A percentile compares a stretch with the other conserved stretches of the same genome.
Evolutionary conservation across 441 rosid genomes (phyloP).

Genomic region (Adansonia madagascariensis): DNA sequence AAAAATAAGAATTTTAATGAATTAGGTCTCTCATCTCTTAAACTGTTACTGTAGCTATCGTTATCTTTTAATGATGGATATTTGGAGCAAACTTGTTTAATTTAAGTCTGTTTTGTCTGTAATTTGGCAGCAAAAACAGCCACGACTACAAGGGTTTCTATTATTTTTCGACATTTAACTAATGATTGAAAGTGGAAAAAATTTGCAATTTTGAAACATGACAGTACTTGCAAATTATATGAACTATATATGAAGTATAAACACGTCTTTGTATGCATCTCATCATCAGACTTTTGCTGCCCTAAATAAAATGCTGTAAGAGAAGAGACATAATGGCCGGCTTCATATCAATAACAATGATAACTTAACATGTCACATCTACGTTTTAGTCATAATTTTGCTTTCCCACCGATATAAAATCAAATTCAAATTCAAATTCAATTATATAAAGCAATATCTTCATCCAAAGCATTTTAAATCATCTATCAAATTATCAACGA

Average conservation of each 20-base stretch:
- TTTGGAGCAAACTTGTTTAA: not conserved
- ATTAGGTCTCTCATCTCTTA: not conserved
- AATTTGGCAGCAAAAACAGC: slow-evolving; percentile 16
- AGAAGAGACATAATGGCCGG: not conserved
- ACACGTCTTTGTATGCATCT: not conserved
- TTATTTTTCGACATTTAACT: not conserved
- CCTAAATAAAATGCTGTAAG: not conserved
- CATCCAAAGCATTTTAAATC: not conserved
- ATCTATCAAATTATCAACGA: not conserved
- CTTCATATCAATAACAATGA: slow-evolving; percentile 12
- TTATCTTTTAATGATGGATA: not conserved
- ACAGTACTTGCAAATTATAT: not conserved
- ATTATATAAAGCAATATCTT: not conserved
- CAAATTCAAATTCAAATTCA: not conserved
- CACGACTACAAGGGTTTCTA: not conserved
- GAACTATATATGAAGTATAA: not conserved
- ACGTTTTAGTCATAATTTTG: slow-evolving; percentile 8
- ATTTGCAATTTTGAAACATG: not conserved
- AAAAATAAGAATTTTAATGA: not conserved
- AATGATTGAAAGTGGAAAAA: not conserved
- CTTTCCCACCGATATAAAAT: not conserved
- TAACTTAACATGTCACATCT: slow-evolving; percentile 18
- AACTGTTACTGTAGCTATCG: not conserved
- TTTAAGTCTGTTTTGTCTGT: not conserved
- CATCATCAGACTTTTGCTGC: not conserved